phyloP scores from a whole-genome alignment of 108 stramenopile genomes.

The Nitzschia sp. region DNA sequence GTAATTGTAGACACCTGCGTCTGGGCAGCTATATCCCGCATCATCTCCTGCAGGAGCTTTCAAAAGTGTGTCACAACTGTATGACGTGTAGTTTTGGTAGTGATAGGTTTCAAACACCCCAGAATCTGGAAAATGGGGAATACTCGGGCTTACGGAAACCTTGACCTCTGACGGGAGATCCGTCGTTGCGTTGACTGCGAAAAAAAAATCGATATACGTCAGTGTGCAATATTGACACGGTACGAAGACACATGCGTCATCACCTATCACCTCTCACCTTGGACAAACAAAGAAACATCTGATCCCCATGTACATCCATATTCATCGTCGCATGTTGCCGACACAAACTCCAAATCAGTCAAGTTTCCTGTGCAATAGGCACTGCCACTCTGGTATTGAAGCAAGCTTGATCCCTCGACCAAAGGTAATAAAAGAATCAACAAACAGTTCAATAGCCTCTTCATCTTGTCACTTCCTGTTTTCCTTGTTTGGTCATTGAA shows the following conservation, averaged over 20 bases:
- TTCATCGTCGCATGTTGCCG: neutral
- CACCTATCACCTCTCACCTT: too few species aligned
- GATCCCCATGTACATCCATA: slow-evolving; percentile 9
- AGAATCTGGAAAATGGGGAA: neutral
- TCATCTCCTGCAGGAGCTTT: slow-evolving; percentile 6
- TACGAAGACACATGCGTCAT: too few species aligned
- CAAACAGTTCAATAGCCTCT: neutral
- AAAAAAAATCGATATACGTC: neutral
- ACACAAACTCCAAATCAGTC: neutral
- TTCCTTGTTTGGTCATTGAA: too few species aligned
- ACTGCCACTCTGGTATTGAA: neutral
- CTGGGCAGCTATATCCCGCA: slow-evolving; percentile 16
- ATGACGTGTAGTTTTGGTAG: neutral
- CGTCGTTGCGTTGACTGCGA: slow-evolving; percentile 8
- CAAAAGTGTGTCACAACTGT: neutral
- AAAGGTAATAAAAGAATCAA: neutral
- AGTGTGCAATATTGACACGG: too few species aligned
- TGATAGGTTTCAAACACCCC: neutral
- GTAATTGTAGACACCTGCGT: slow-evolving; percentile 16
- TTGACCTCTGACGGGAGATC: neutral
- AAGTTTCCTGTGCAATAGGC: slow-evolving; percentile 17
- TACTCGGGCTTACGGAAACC: slow-evolving; percentile 4
- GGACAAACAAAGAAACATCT: neutral
- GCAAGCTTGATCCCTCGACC: neutral
- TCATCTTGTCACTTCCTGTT: slow-evolving; percentile 1